Conservation (phyloP, 345 rosid species). For the Moricandia arvensis region DNA sequence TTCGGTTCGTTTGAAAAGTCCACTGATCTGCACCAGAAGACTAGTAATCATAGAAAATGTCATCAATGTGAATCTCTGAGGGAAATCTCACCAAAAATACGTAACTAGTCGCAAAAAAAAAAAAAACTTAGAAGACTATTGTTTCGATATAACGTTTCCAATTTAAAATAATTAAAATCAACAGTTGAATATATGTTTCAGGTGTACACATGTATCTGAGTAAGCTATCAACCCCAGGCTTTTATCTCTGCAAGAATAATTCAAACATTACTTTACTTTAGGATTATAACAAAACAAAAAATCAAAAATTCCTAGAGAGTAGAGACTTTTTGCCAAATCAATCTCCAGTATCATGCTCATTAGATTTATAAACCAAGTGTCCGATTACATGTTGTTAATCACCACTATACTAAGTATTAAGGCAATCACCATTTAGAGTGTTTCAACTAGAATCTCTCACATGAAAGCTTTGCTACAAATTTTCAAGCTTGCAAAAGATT, state of each 20-base stretch:
- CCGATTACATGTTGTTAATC: neutral
- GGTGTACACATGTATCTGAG: neutral
- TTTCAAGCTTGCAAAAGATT: too few relatives aligned
- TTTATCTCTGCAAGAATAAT: conserved; percentile 9
- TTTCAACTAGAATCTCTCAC: too few relatives aligned
- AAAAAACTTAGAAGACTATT: too few relatives aligned
- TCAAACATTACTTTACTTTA: neutral
- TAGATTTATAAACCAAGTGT: neutral
- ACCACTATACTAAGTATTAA: neutral
- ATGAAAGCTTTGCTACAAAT: too few relatives aligned
- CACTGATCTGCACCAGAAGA: too few relatives aligned
- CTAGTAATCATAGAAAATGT: too few relatives aligned
- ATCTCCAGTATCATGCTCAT: neutral
- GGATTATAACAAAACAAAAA: too few relatives aligned
- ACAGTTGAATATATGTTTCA: conserved; percentile 24
- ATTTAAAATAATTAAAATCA: neutral
- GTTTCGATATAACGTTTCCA: conserved; percentile 5
- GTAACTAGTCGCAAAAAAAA: too few relatives aligned
- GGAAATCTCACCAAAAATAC: too few relatives aligned
- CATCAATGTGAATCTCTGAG: too few relatives aligned
- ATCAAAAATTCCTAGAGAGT: too few relatives aligned
- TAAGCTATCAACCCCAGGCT: neutral
- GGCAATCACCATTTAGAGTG: neutral
- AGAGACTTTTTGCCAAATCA: neutral
- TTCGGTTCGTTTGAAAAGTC: too few relatives aligned